Base-by-base conservation (phyloP, 495 filamentous ascomycete genomes). In the Annulohypoxylon maeteangense region DNA sequence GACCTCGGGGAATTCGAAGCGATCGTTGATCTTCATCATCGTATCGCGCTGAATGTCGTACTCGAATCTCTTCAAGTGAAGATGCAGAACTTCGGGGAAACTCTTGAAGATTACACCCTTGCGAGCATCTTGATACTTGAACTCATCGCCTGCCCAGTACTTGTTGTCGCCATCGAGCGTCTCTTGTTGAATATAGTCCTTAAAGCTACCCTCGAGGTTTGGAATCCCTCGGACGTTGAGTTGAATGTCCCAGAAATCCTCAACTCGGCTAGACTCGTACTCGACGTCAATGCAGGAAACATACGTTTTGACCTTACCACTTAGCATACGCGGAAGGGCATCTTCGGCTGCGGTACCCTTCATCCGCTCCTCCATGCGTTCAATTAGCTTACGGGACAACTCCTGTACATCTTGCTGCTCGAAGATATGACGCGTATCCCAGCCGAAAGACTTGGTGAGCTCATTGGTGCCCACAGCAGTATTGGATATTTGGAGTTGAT, bases 371-470 rank as follows among this genome's bases (percentile, higher is more conserved):
- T 98, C 95, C 81, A 99, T 88, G 48, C 91, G 89, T 78, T 99
- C 95, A 91, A 99, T 98, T 31, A 99, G 84, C 77, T 98, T 97
- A 44, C 95, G 87, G 16, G 93, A 97, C 16, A 99, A 83, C 78
- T 99, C 95, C 76, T 99, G 95, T 7, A 99, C 95, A 80, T 99
- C 95, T 82, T 99, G 95, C 78, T 99, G 95, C 78, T 97, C 96
- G 79, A 99, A 99, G 32, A 98, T 97, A 78, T 99, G 95, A 68
- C 91, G 89, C 0, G 94, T 95, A 72, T 99, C 95, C 95, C 95
- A 99, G 29, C 95, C 95, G 80, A 99, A 99, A 0, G 96, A 97
- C 63, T 89, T 89, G 0, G 95, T 99, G 16, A 99, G 88, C 75
- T 99, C 95, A 44, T 89, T 91, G 4, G 95, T 99, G 1, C 92